phyloP scores from a whole-genome alignment of 768 basidiomycete species.

The Clavaria fumosa region DNA sequence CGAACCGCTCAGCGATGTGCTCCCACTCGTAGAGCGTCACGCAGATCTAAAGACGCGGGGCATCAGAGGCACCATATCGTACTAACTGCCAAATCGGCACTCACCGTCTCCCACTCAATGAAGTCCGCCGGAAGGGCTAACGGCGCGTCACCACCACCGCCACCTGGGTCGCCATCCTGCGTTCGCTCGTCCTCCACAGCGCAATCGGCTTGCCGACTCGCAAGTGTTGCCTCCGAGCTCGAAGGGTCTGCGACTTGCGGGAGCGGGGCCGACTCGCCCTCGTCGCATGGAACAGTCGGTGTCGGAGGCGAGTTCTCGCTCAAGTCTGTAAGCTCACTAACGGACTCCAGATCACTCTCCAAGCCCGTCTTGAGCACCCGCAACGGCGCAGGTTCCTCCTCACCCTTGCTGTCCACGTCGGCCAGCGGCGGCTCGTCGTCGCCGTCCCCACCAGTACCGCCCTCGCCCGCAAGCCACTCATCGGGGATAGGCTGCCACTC shows the following conservation, averaged over 20 bases:
- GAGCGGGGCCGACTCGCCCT: too few relatives aligned
- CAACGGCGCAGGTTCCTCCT: conserved; percentile 5
- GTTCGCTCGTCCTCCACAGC: background rate
- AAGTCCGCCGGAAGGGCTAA: conserved; percentile 34
- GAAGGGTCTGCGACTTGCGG: too few relatives aligned
- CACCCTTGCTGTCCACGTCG: conserved; percentile 9
- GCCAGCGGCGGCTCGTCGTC: conserved; percentile 1
- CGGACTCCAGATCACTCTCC: conserved; percentile 43
- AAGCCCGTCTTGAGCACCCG: conserved; percentile 32
- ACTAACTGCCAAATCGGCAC: conserved; percentile 14
- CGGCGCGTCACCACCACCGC: conserved; percentile 11
- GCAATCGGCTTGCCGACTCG: conserved; percentile 97
- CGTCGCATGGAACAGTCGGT: conserved; percentile 3
- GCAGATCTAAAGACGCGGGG: conserved; percentile 42
- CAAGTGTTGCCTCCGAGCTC: too few relatives aligned
- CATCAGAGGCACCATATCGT: background rate
- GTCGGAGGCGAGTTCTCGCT: conserved; percentile 27
- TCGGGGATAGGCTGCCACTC: conserved; percentile 73
- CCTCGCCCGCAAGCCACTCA: conserved; percentile 38
- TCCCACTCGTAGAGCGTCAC: conserved; percentile 79
- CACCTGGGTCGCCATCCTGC: background rate
- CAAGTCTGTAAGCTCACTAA: conserved; percentile 65
- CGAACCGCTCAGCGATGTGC: conserved; percentile 57
- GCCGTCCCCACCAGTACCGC: conserved; percentile 8
- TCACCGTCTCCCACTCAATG: conserved; percentile 85